Evolutionary conservation across 768 basidiomycete species (phyloP), one percentile per base, ranked within the genome.

Genomic region (Butyriboletus loyo): DNA sequence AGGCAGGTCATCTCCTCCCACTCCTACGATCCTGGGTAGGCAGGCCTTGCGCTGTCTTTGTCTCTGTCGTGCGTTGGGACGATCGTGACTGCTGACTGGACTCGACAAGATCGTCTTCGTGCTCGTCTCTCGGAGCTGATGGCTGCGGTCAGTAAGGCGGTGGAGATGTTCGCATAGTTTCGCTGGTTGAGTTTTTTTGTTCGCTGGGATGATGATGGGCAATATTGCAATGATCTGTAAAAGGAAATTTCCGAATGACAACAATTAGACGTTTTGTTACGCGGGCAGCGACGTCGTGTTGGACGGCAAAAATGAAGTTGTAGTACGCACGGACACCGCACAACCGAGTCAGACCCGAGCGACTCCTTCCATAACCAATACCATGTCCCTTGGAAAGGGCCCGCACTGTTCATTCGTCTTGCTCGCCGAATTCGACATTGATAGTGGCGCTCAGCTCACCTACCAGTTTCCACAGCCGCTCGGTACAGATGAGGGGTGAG

Each of bases 391-490:
- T 2, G 77, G 75, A 72, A 77, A 80, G 73, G 80, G 82, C 36
- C 82, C 88, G 52, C 89, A 91, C 68, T 90, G 89, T 61, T 91
- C 93, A 19, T 98, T 95, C 73, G 88, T 97, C 54, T 78, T 99
- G 43, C 82, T 98, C 48, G 97, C 97, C n/a, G 97, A 98, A 70
- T 99, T 99, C 74, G 92, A 99, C 75, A 98, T 99, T 58, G 86
- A 92, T 66, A 84, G 89, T 52, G 97, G 97, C 31, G 90, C 95
- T 3, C 89, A 92, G 58, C 77, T 99, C 56, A 88, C 92, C 37
- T 95, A 97, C 70, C 93, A 98, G 72, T 98, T 96, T 66, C 97
- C 97, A 10, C 90, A 90, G 64, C 91, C 93, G 13, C 78, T 97
- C 32, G 97, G 96, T 10, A 85, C 91, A 52, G 92, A 98, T 79